These are phyloP conservation scores for Plasmodium knowlesi DNA, from an alignment of 169 alveolate species.

Conservation along the genomic window DNA sequence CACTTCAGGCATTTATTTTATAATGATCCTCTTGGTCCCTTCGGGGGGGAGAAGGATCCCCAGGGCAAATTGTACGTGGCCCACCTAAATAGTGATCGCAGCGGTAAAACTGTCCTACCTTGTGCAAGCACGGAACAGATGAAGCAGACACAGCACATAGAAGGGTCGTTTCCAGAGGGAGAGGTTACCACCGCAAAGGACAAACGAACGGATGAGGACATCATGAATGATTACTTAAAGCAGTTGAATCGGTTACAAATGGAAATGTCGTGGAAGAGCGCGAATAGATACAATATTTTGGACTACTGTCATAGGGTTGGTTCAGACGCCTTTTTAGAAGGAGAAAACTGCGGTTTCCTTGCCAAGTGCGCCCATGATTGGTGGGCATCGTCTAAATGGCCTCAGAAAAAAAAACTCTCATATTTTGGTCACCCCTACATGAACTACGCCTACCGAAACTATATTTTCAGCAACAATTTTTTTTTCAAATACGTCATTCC, in stretches of 20 bases:
- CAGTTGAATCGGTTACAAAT: slow-evolving; percentile 4
- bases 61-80: background rate
- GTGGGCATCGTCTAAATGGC: background rate
- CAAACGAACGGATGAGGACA: background rate
- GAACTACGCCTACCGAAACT: slow-evolving; percentile 31
- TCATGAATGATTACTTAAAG: background rate
- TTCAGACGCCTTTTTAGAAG: background rate
- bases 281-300: slow-evolving; percentile 15
- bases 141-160: background rate
- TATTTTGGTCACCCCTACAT: background rate
- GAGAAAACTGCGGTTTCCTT: background rate
- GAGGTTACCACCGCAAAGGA: background rate
- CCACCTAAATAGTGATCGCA: background rate
- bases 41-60: background rate
- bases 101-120: background rate
- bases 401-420: background rate
- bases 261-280: slow-evolving; percentile 1
- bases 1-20: slow-evolving; percentile 10
- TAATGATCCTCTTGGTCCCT: background rate
- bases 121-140: background rate
- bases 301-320: slow-evolving; percentile 19
- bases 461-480: slow-evolving; percentile 43
- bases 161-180: background rate
- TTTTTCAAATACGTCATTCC: slow-evolving; percentile 10
- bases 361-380: background rate